Conservation (phyloP, 371 early-diverging fungal genomes). For the Syncephalastrum contaminatum region DNA sequence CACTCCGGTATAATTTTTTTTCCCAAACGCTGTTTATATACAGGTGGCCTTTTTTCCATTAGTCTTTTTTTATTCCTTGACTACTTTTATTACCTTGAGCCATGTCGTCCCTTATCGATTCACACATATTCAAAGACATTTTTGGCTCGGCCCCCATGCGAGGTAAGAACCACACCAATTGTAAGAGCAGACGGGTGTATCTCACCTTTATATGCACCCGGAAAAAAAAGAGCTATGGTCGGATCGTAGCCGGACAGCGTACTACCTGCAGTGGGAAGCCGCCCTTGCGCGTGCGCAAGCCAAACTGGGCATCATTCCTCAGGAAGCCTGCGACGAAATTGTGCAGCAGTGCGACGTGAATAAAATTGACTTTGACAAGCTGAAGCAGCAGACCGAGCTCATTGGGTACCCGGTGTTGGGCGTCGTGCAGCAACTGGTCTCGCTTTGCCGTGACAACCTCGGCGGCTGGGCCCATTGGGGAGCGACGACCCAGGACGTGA, state of each 20-base stretch:
- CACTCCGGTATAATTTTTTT: too few species aligned
- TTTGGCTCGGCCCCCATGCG: slow-evolving; percentile 16
- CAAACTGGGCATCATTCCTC: slow-evolving; percentile 17
- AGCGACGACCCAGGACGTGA: slow-evolving; percentile 25
- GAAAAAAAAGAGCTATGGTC: slow-evolving; percentile 18
- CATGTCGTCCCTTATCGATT: slow-evolving; percentile 19
- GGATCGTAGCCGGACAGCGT: slow-evolving; percentile 13
- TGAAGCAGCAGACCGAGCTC: slow-evolving; percentile 16
- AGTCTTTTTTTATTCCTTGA: slow-evolving; percentile 6
- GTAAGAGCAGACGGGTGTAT: too few species aligned
- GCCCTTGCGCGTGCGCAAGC: slow-evolving; percentile 20
- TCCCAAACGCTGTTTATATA: background rate
- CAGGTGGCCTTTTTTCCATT: slow-evolving; percentile 1
- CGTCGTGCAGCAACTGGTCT: slow-evolving; percentile 18
- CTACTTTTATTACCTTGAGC: background rate
- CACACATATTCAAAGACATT: slow-evolving; percentile 21
- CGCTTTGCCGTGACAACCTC: slow-evolving; percentile 7
- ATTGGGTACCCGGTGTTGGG: slow-evolving; percentile 23
- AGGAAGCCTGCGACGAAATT: slow-evolving; percentile 18
- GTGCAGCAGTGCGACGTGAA: slow-evolving; percentile 5
- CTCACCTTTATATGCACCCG: background rate
- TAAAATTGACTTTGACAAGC: slow-evolving; percentile 20
- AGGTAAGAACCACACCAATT: background rate
- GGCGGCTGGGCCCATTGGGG: slow-evolving; percentile 21
- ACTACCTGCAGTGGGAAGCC: slow-evolving; percentile 21